phyloP scores from a whole-genome alignment of 2,329 filamentous ascomycete genomes.

The Trichothecium roseum region DNA sequence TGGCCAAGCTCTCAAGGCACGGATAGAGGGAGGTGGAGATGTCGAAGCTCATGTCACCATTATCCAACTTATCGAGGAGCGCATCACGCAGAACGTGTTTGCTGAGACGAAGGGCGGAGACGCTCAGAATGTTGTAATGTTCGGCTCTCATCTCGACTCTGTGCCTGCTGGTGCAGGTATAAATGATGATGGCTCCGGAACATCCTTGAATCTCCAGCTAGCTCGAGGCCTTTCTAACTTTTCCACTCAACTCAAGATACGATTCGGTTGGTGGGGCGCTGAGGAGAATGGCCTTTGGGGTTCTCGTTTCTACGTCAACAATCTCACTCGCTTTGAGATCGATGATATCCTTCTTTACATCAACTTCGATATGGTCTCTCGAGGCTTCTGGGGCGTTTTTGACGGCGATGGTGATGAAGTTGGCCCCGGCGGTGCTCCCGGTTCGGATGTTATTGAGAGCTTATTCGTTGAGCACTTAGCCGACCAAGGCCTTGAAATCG shows the following conservation, averaged over 20 bases:
- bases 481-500: slow-evolving; percentile 19
- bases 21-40: slow-evolving; percentile 19
- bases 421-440: slow-evolving; percentile 22
- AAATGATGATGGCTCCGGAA: slow-evolving; percentile 35
- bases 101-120: slow-evolving; percentile 33
- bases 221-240: slow-evolving; percentile 25
- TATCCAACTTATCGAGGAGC: slow-evolving; percentile 22
- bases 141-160: slow-evolving; percentile 32
- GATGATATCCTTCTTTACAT: slow-evolving; percentile 25
- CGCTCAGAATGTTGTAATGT: slow-evolving; percentile 26
- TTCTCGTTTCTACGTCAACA: slow-evolving; percentile 24
- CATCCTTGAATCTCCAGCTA: slow-evolving; percentile 27
- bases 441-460: slow-evolving; percentile 20
- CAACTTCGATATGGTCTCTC: slow-evolving; percentile 30
- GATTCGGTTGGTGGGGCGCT: slow-evolving; percentile 34
- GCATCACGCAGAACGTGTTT: slow-evolving; percentile 31
- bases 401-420: slow-evolving; percentile 23
- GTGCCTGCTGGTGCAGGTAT: slow-evolving; percentile 32
- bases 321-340: slow-evolving; percentile 18
- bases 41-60: slow-evolving; percentile 24
- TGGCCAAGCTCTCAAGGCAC: slow-evolving; percentile 15
- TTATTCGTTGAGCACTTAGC: slow-evolving; percentile 22
- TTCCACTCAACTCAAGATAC: slow-evolving; percentile 23
- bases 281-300: slow-evolving; percentile 30
- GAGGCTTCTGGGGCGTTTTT: slow-evolving; percentile 23